phyloP scores from a whole-genome alignment of 768 basidiomycete genomes.

The Crassisporium funariophilum region DNA sequence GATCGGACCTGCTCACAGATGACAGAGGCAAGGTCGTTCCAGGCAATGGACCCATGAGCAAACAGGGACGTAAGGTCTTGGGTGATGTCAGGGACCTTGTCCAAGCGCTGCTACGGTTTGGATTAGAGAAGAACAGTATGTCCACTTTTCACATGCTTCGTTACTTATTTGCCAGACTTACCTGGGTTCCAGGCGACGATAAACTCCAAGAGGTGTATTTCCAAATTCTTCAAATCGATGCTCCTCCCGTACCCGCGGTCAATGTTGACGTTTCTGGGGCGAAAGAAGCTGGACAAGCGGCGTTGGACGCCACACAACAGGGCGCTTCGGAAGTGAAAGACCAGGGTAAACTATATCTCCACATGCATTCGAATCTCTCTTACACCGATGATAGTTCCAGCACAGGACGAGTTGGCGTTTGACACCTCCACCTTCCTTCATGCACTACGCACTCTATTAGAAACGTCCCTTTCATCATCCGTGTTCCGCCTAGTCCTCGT shows the following conservation, averaged over 20 bases:
- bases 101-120: slow-evolving; percentile 34
- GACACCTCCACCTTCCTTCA: slow-evolving; percentile 30
- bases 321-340: slow-evolving; percentile 10
- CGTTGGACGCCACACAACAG: slow-evolving; percentile 13
- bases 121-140: slow-evolving; percentile 41
- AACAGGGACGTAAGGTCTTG: slow-evolving; percentile 29
- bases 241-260: slow-evolving; percentile 15
- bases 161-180: background rate
- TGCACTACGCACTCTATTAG: slow-evolving; percentile 30
- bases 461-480: slow-evolving; percentile 33
- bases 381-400: slow-evolving; percentile 18
- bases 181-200: slow-evolving; percentile 34
- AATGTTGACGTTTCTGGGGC: slow-evolving; percentile 18
- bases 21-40: slow-evolving; percentile 7
- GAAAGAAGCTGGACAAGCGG: slow-evolving; percentile 13
- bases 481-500: slow-evolving; percentile 36
- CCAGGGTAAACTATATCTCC: slow-evolving; percentile 12
- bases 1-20: slow-evolving; percentile 28
- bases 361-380: background rate
- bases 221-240: slow-evolving; percentile 24
- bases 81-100: slow-evolving; percentile 29
- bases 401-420: slow-evolving; percentile 24
- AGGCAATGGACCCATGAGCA: slow-evolving; percentile 30
- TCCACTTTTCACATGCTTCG: background rate
- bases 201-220: slow-evolving; percentile 40